Conservation (phyloP, 2,329 filamentous ascomycete species). For the Calonectria henricotiae region DNA sequence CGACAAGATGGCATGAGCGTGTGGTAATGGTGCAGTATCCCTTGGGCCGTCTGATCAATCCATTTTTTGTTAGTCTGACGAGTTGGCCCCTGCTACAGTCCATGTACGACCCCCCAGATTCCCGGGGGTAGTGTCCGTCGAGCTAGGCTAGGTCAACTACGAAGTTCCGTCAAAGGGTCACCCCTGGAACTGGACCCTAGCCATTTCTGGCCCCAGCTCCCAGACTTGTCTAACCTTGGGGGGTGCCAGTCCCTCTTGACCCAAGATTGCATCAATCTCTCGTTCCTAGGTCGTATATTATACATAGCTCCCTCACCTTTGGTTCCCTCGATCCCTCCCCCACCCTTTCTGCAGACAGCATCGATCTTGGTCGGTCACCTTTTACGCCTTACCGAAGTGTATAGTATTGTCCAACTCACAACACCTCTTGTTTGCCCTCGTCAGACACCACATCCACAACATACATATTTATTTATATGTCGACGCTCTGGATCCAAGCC, state of each 20-base stretch:
- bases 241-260: constrained; percentile 49
- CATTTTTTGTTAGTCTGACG: constrained; percentile 45
- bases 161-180: constrained; percentile 48
- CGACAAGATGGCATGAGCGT: constrained; percentile 50
- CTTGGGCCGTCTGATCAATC: constrained; percentile 48
- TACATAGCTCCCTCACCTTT: constrained; percentile 48
- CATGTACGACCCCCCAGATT: constrained; percentile 50
- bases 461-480: constrained; percentile 34
- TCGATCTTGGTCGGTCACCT: constrained; percentile 29
- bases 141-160: constrained; percentile 49
- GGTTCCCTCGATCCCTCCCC: constrained; percentile 34
- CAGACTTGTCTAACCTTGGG: constrained; percentile 52
- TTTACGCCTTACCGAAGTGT: constrained; percentile 8
- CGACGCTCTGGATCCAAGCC: constrained; percentile 46
- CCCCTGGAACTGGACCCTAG: constrained; percentile 53
- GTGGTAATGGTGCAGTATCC: constrained; percentile 45
- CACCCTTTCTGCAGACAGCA: constrained; percentile 34
- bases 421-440: constrained; percentile 11
- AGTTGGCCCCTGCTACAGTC: constrained; percentile 45
- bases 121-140: constrained; percentile 52
- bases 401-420: not conserved
- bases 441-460: constrained; percentile 3
- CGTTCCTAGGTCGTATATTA: constrained; percentile 49
- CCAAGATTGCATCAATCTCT: constrained; percentile 56
- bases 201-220: constrained; percentile 49